These are phyloP conservation scores for Blumeriella jaapii DNA, from an alignment of 2,329 filamentous ascomycete genomes.

Conservation along the genomic window DNA sequence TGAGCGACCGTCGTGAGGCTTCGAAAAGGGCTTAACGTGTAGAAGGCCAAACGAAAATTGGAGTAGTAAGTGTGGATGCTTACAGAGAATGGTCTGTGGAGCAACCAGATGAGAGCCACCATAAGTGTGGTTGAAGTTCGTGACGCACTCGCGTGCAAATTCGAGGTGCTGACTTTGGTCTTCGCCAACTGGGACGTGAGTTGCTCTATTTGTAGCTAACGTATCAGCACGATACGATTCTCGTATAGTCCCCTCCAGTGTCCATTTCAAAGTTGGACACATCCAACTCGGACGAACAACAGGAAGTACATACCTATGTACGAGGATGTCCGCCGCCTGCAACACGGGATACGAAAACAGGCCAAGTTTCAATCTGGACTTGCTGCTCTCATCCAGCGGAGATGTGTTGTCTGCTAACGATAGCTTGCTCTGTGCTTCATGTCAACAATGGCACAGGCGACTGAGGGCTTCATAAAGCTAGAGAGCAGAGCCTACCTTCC, in stretches of 20 bases:
- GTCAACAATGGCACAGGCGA: constrained; percentile 30
- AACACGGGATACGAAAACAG: constrained; percentile 94
- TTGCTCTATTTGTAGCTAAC: constrained; percentile 46
- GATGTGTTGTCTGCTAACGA: constrained; percentile 47
- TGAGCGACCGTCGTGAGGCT: background rate
- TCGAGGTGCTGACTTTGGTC: constrained; percentile 93
- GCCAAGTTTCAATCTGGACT: constrained; percentile 65
- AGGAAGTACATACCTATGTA: constrained; percentile 50
- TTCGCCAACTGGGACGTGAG: constrained; percentile 92
- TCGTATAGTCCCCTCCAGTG: background rate
- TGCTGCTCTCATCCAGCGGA: constrained; percentile 45
- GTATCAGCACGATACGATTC: constrained; percentile 4
- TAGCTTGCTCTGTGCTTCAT: constrained; percentile 41
- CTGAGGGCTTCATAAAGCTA: no score
- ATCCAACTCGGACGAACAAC: background rate
- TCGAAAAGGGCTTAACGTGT: no score
- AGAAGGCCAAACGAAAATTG: no score
- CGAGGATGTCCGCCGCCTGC: constrained; percentile 85
- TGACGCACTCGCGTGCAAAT: constrained; percentile 76
- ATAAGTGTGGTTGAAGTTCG: constrained; percentile 73
- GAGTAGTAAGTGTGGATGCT: no score
- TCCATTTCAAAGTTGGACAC: no score
- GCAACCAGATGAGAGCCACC: constrained; percentile 44
- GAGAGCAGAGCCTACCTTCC: constrained; percentile 74
- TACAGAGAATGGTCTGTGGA: constrained; percentile 65